Evolutionary conservation across 108 stramenopile species (phyloP).

Genomic region (Mediolabrus comicus): DNA sequence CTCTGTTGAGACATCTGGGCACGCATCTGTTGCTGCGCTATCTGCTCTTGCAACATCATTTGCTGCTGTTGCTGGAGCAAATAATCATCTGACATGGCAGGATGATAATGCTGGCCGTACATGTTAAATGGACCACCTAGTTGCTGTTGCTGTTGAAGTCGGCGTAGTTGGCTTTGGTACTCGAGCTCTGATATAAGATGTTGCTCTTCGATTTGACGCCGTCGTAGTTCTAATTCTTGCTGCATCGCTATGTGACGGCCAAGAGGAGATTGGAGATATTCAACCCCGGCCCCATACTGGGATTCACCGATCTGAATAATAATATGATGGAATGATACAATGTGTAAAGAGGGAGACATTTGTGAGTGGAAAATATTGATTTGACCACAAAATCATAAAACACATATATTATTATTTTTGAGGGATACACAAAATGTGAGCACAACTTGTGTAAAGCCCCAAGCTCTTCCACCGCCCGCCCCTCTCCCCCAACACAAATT

Average conservation of each 20-base stretch:
- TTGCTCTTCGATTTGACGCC: background rate
- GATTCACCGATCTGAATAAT: background rate
- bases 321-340: background rate
- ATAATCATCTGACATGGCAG: background rate
- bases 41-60: background rate
- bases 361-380: background rate
- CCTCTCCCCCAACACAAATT: background rate
- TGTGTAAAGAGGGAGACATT: background rate
- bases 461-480: background rate
- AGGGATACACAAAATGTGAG: constrained; percentile 1
- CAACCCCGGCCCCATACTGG: background rate
- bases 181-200: background rate
- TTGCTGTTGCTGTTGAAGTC: background rate
- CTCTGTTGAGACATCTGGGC: background rate
- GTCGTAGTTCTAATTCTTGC: background rate
- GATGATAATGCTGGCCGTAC: background rate
- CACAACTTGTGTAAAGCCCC: background rate
- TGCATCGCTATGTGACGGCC: background rate
- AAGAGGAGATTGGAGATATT: background rate
- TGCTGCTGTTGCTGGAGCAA: constrained; percentile 1
- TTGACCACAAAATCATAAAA: no score
- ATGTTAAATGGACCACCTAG: background rate
- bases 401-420: background rate
- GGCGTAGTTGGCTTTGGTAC: background rate
- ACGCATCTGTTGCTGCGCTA: constrained; percentile 1